Base-by-base conservation (phyloP, 2,329 filamentous ascomycete genomes). In the Fusarium haematococcum region DNA sequence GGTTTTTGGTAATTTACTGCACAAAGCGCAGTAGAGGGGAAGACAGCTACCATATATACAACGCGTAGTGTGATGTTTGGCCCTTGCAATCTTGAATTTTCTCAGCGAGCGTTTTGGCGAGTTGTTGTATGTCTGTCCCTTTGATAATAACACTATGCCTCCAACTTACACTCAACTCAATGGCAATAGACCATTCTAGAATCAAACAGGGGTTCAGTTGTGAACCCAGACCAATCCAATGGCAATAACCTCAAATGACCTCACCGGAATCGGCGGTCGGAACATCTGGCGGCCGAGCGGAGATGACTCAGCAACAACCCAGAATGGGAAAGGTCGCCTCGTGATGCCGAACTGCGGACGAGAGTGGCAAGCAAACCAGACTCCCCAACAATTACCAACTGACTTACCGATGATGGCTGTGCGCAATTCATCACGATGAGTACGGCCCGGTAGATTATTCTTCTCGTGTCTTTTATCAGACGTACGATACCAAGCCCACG, bases 261-360 rank as follows among this genome's bases (percentile, higher is more conserved):
- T 69, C 37, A 65, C 32, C 11, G 27, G 20, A 57, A 48, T 57
- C 63, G 61, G 68, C 65, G 60, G 27, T 23, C 75, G 77, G 77
- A 79, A 77, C 59, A 79, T 79, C 68, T 70, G 57, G 27, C 23
- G 23, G 65, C 77, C 73, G 71, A 68, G 45, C 2, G 7, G 33
- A 3, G 66, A 74, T 79, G 77, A 79, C 73, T 79, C 77, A 79
- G 77, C 77, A 57, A 16, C 0, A n/a, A 30, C 63, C 69, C 45
- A 59, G 69, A 76, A 66, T 48, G 66, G 77, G 76, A 78, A 77
- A 77, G 77, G 69, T 71, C 74, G 65, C 73, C 72, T 75, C 68
- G 76, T 75, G 77, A 77, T 79, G 76, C 77, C 77, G 77, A 79
- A 71, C 57, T 70, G 71, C 77, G 77, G 75, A 78, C 65, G 66